These are phyloP conservation scores for Starmerella potacharoeniae DNA, from an alignment of 805 yeast species.

Conservation along the genomic window DNA sequence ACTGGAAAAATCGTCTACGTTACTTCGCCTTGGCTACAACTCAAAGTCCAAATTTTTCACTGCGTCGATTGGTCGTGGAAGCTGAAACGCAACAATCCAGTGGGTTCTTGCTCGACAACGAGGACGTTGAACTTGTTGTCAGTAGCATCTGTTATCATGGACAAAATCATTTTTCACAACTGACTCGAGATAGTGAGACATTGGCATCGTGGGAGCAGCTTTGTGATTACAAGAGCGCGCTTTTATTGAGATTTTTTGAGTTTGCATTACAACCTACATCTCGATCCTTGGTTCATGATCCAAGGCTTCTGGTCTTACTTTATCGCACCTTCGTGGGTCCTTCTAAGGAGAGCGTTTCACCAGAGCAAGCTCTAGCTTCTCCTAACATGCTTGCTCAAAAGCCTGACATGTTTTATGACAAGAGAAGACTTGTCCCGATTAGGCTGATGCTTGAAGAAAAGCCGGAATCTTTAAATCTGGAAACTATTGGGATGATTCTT, in stretches of 20 bases:
- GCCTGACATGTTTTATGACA: slow-evolving; percentile 13
- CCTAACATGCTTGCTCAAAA: slow-evolving; percentile 6
- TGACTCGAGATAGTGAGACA: slow-evolving; percentile 8
- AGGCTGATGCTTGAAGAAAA: slow-evolving; percentile 11
- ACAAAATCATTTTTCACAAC: slow-evolving; percentile 19
- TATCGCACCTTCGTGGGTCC: slow-evolving; percentile 24
- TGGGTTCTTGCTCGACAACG: slow-evolving; percentile 24
- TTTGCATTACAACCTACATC: slow-evolving; percentile 22
- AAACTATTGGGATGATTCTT: slow-evolving; percentile 22
- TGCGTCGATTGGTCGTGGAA: slow-evolving; percentile 21
- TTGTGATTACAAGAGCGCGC: slow-evolving; percentile 22
- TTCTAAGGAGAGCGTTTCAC: slow-evolving; percentile 14
- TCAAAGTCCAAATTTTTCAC: slow-evolving; percentile 20
- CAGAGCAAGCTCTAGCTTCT: slow-evolving; percentile 20
- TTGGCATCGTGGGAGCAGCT: slow-evolving; percentile 17
- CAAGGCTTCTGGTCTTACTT: slow-evolving; percentile 21
- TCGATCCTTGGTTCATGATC: slow-evolving; percentile 17
- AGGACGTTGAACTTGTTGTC: slow-evolving; percentile 25
- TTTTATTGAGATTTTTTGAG: slow-evolving; percentile 20
- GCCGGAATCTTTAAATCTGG: slow-evolving; percentile 10
- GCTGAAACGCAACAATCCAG: slow-evolving; percentile 25
- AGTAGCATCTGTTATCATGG: slow-evolving; percentile 25
- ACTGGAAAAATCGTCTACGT: slow-evolving; percentile 26
- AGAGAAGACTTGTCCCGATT: slow-evolving; percentile 6
- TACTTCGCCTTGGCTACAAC: slow-evolving; percentile 22